Evolutionary conservation across 805 yeast species (phyloP).

Genomic region (Maudiozyma bulderi): DNA sequence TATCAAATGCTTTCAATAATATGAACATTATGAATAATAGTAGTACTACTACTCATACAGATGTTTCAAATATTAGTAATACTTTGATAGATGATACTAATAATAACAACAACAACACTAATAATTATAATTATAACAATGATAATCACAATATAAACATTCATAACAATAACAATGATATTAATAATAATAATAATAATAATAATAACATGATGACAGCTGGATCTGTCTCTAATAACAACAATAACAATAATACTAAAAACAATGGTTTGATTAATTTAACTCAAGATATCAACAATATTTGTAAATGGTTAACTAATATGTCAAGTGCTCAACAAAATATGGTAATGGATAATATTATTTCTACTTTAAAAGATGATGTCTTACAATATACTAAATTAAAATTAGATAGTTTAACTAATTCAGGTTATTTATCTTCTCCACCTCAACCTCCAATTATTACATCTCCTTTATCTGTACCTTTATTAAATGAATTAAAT

Average conservation of each 20-base stretch:
- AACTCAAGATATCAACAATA: conserved; percentile 41
- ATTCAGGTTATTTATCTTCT: conserved; percentile 12
- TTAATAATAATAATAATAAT: no score
- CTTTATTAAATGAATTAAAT: conserved; percentile 3
- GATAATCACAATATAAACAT: no score
- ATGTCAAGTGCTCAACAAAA: conserved; percentile 44
- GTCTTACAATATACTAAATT: conserved; percentile 40
- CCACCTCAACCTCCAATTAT: conserved; percentile 7
- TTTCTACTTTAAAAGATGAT: conserved; percentile 43
- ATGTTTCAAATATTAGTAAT: no score
- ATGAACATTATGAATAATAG: no score
- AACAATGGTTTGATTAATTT: conserved; percentile 23
- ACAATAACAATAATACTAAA: background rate
- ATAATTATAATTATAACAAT: no score
- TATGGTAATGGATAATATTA: conserved; percentile 44
- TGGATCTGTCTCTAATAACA: background rate
- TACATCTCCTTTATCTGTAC: conserved; percentile 19
- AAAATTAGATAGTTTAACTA: conserved; percentile 33
- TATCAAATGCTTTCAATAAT: background rate
- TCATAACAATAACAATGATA: no score
- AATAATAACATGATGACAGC: background rate
- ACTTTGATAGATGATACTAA: no score
- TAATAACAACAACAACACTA: no score
- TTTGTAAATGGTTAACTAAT: conserved; percentile 42
- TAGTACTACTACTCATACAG: no score